These are phyloP conservation scores for Phytopythium oedochilum DNA, from an alignment of 352 stramenopile species.

Conservation along the genomic window DNA sequence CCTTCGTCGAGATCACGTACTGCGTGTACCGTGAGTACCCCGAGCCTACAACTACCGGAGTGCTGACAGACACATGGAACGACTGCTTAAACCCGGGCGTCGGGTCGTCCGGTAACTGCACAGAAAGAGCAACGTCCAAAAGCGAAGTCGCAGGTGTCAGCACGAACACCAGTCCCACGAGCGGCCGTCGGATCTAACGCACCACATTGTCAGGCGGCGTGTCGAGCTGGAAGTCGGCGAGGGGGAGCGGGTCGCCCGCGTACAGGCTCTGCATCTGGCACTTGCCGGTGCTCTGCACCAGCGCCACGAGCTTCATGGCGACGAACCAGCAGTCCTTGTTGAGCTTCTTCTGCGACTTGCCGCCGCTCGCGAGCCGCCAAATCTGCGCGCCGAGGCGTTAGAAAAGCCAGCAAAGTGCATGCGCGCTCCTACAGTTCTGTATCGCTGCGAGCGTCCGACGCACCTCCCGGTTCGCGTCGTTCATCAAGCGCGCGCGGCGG, in stretches of 20 bases:
- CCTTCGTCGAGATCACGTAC: slow-evolving; percentile 85
- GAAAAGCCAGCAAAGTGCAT: too few species aligned
- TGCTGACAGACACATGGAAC: slow-evolving; percentile 76
- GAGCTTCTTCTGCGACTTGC: slow-evolving; percentile 81
- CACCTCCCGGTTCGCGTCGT: slow-evolving; percentile 84
- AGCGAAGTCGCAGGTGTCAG: too few species aligned
- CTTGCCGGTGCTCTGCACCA: slow-evolving; percentile 80
- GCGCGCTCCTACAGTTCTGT: too few species aligned
- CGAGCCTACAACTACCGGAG: slow-evolving; percentile 68
- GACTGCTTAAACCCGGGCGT: slow-evolving; percentile 41
- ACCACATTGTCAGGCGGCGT: slow-evolving; percentile 77
- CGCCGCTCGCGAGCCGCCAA: slow-evolving; percentile 84
- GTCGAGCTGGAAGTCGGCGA: slow-evolving; percentile 81
- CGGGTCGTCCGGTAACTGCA: slow-evolving; percentile 55
- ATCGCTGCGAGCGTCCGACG: background rate
- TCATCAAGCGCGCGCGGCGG: slow-evolving; percentile 65
- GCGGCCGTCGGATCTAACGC: too few species aligned
- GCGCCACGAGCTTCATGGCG: slow-evolving; percentile 86
- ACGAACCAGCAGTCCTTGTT: slow-evolving; percentile 90
- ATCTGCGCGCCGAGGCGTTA: slow-evolving; percentile 34
- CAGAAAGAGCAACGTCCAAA: background rate
- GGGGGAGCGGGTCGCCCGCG: slow-evolving; percentile 53
- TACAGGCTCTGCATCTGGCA: slow-evolving; percentile 84
- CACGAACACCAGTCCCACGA: too few species aligned
- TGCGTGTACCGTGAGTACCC: slow-evolving; percentile 86